Base-by-base conservation (phyloP, 2,329 filamentous ascomycete species). In the Botrytis elliptica region DNA sequence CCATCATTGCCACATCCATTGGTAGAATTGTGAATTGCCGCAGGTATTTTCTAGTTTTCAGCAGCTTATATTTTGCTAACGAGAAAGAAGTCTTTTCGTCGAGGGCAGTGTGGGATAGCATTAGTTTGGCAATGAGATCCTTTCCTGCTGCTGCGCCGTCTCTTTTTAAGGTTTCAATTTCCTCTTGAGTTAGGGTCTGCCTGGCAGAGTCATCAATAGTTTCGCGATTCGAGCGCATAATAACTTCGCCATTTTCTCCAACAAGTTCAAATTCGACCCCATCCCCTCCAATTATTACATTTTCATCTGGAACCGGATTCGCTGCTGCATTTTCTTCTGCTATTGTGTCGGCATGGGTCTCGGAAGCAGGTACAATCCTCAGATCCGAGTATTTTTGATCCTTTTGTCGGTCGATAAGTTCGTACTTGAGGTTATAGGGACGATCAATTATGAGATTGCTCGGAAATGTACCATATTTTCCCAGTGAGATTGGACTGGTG, bases 61-160 rank as follows among this genome's bases (percentile, higher is more conserved):
- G 87, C 29, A 98, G 85, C 80, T 96, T 97, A 83, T 99, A 99
- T 83, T 99, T 99, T 62, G 95, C 95, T 74, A 98, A 85, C 3
- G 94, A 97, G 80, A 97, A 99, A 0, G 90, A 88, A 0, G 96
- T 98, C 86, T 99, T 99, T 84, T 98, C 92, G 77, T 97, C 94
- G 62, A 99, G 87, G 1, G 92, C 93, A 29, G 93, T 91, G 82
- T 99, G 96, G 62, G 94, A 96, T 44, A 94, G 88, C 83, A 99
- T 88, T 40, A 99, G 90, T 83, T 95, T 97, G n/a, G 93, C 91
- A 76, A 99, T 96, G 66, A 99, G 88, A 70, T 97, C 95, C 81
- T 93, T 92, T 20, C 95, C 95, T 0, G 93, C 93, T 8, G 91
- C 91, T 5, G 91, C 90, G 18, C 91, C 92, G 73, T 94, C 87